A percentile compares a stretch with the other conserved stretches of the same genome.
These are phyloP conservation scores for Claviceps capensis DNA, from an alignment of 2,329 filamentous ascomycete species.

Conservation along the genomic window DNA sequence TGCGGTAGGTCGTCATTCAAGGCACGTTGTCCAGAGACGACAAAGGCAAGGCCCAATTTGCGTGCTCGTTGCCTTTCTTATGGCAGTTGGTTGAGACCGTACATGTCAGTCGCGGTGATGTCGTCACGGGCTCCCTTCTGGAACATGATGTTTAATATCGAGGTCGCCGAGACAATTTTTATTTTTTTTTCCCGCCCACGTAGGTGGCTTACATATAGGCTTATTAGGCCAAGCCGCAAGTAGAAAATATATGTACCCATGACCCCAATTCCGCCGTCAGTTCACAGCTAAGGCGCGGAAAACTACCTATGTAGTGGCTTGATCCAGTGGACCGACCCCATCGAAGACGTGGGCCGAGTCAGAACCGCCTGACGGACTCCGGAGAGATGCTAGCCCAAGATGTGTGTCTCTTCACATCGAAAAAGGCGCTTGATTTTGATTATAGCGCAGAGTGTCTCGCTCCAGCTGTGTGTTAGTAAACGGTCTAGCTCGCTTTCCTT, in stretches of 20 bases:
- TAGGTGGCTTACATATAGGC: not conserved
- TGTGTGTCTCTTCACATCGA: not conserved
- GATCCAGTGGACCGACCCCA: not conserved
- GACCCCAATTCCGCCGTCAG: not conserved
- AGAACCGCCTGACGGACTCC: not conserved
- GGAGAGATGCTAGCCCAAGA: not conserved
- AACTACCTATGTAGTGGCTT: not conserved
- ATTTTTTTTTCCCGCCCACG: not conserved
- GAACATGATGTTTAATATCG: not conserved
- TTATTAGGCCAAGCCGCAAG: not conserved
- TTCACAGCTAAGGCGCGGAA: not conserved
- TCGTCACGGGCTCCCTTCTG: not conserved
- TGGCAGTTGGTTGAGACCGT: too few relatives aligned
- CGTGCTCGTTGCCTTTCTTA: too few relatives aligned
- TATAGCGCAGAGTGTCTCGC: not conserved
- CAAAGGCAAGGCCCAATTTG: too few relatives aligned
- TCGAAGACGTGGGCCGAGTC: not conserved
- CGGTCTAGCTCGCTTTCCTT: too few relatives aligned
- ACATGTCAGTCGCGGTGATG: too few relatives aligned
- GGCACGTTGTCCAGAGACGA: too few relatives aligned
- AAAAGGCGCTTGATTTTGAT: not conserved
- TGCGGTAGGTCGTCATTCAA: too few relatives aligned
- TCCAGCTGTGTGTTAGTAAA: not conserved
- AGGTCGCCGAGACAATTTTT: not conserved
- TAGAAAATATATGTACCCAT: not conserved